These are phyloP conservation scores for Colletotrichum graminicola DNA, from an alignment of 2,329 filamentous ascomycete genomes.

Conservation along the genomic window DNA sequence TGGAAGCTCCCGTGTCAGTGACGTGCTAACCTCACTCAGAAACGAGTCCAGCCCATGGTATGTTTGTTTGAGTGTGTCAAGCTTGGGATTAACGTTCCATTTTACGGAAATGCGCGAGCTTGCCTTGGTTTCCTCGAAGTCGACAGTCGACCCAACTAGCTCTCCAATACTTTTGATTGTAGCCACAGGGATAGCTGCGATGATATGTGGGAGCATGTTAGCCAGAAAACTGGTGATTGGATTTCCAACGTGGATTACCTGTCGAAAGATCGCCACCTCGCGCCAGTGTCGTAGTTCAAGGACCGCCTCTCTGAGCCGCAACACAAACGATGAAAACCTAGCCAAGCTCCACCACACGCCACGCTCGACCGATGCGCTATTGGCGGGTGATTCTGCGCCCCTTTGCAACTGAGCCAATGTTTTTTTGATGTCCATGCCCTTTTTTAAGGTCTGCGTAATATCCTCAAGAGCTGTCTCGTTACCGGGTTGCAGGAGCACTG, in stretches of 20 bases:
- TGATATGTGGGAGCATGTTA: slow-evolving; percentile 58
- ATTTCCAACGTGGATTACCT: slow-evolving; percentile 54
- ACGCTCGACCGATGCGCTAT: slow-evolving; percentile 66
- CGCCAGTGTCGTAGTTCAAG: slow-evolving; percentile 67
- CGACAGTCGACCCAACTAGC: slow-evolving; percentile 79
- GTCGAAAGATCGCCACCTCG: slow-evolving; percentile 63
- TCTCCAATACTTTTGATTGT: slow-evolving; percentile 76
- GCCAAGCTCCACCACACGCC: slow-evolving; percentile 80
- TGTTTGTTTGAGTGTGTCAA: slow-evolving; percentile 82
- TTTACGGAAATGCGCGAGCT: slow-evolving; percentile 80
- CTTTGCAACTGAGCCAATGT: slow-evolving; percentile 79
- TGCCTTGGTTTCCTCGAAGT: slow-evolving; percentile 82
- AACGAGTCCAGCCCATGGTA: slow-evolving; percentile 84
- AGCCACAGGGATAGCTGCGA: slow-evolving; percentile 68
- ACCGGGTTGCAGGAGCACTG: slow-evolving; percentile 73
- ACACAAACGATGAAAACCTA: slow-evolving; percentile 77
- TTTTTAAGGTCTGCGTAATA: slow-evolving; percentile 73
- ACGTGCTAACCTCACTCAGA: slow-evolving; percentile 74
- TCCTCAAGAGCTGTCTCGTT: slow-evolving; percentile 70
- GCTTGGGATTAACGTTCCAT: slow-evolving; percentile 75
- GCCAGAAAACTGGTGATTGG: slow-evolving; percentile 17
- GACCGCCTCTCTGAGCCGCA: slow-evolving; percentile 77
- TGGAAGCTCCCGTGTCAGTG: slow-evolving; percentile 74
- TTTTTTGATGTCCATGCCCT: slow-evolving; percentile 80
- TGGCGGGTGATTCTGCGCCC: slow-evolving; percentile 72